Evolutionary conservation across 768 basidiomycete species (phyloP), one percentile per base, ranked within the genome.

Genomic region (Daedaleopsis nitida): DNA sequence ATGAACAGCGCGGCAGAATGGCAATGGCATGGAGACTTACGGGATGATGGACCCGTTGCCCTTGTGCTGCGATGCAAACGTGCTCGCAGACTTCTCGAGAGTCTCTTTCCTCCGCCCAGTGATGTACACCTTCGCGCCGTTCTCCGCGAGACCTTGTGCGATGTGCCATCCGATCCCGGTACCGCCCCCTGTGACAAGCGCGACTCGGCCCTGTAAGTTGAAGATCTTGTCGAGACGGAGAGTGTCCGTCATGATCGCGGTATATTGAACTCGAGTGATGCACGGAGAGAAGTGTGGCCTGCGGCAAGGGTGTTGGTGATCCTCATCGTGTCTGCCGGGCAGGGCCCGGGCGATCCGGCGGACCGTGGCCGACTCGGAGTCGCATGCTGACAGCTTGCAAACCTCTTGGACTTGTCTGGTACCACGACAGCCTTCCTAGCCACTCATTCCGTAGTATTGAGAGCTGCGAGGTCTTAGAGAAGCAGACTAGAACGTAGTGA

Each of bases 41-140:
- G 88, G 81, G 42, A 88, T 71, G 37, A 91, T 76, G 49, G 73
- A 75, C 2, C 86, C 85, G 66, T 78, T 66, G 21, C 69, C 73
- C 16, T 69, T 64, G 56, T 74, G 77, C 52, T 70, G 77, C 80
- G 83, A 85, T 11, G 75, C 75, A 48, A 78, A 74, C n/a, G 80
- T 43, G 5, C 24, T 57, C 5, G 63, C 76, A 16, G 82, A 78
- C 63, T 78, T 82, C 67, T 88, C 79, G 21, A 94, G 79, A 3
- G 89, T 84, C 5, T 87, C 83, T 50, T 80, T 72, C 49, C 92
- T 81, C 42, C 91, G 78, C 17, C 89, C 88, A 3, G 85, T 87
- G 66, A 93, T 89, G 68, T 93, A 94, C 16, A 92, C 91, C 65
- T 85, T 88, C 14, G 91, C 90, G 1, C 91, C 90, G 66, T 86